Evolutionary conservation across 495 filamentous ascomycete species (phyloP).

Genomic region (Aspergillus bertholletiae): DNA sequence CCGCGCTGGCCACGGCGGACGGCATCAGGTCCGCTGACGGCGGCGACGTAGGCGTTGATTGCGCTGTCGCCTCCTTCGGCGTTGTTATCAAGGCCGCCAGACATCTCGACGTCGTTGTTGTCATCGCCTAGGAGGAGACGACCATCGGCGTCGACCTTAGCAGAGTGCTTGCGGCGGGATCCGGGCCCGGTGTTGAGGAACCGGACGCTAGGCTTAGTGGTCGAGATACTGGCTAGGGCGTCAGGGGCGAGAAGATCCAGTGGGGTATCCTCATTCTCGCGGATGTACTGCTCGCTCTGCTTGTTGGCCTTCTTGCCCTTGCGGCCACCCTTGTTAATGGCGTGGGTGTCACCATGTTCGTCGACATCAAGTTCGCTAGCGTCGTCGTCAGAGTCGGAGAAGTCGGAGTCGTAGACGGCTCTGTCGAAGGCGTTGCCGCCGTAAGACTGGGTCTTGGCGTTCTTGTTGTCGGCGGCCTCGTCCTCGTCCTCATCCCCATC

Average conservation of each 20-base stretch:
- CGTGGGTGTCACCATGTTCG: conserved; percentile 32
- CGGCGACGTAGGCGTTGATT: conserved; percentile 88
- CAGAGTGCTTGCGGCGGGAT: conserved; percentile 46
- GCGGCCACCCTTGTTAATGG: conserved; percentile 33
- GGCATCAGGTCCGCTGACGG: conserved; percentile 80
- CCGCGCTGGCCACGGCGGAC: conserved; percentile 78
- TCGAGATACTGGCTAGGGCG: conserved; percentile 89
- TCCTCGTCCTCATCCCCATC: conserved; percentile 45
- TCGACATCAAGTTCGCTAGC: conserved; percentile 57
- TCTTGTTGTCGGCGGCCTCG: conserved; percentile 21
- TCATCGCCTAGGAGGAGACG: conserved; percentile 74
- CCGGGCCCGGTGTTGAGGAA: conserved; percentile 42
- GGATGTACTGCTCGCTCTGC: conserved; percentile 72
- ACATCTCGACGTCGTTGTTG: conserved; percentile 56
- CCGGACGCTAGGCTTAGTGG: conserved; percentile 69
- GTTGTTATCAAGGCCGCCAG: conserved; percentile 48
- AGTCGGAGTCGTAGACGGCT: conserved; percentile 86
- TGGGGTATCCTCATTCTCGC: conserved; percentile 87
- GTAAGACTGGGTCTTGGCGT: conserved; percentile 20
- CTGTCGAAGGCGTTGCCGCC: conserved; percentile 94
- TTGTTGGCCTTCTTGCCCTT: conserved; percentile 41
- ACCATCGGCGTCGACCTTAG: conserved; percentile 78
- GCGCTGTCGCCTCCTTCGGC: conserved; percentile 48
- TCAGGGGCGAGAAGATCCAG: conserved; percentile 86
- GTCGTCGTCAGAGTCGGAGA: conserved; percentile 63